These are phyloP conservation scores for Linderniella brevidens DNA, from an alignment of 257 asterid species.

Conservation along the genomic window DNA sequence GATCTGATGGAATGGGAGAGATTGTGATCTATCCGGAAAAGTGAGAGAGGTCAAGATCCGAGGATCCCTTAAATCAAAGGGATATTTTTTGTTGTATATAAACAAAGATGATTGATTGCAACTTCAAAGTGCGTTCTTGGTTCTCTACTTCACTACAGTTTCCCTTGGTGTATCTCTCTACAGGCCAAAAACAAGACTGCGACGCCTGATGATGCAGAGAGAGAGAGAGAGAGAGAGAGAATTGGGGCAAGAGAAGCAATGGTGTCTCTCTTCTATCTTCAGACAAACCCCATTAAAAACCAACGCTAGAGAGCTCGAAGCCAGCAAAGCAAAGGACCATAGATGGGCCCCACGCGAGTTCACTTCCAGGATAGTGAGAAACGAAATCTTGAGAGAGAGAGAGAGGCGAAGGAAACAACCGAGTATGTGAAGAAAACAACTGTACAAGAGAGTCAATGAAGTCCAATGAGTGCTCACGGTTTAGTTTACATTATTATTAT, in stretches of 20 bases:
- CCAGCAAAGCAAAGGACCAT: slow-evolving; percentile 72
- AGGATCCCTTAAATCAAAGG: slow-evolving; percentile 39
- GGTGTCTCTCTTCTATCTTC: slow-evolving; percentile 40
- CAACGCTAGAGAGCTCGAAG: slow-evolving; percentile 59
- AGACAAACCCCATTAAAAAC: slow-evolving; percentile 78
- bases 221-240: slow-evolving; percentile 8
- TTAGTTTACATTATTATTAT: too few species aligned
- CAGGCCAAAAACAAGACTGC: too few species aligned
- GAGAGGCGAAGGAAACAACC: slow-evolving; percentile 1
- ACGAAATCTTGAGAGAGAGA: slow-evolving; percentile 21
- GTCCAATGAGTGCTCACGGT: background rate
- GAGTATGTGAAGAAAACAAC: slow-evolving; percentile 2
- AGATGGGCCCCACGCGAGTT: slow-evolving; percentile 43
- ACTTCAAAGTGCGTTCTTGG: slow-evolving; percentile 8
- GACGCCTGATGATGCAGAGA: slow-evolving; percentile 1
- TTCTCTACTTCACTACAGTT: slow-evolving; percentile 12
- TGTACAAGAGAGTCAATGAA: slow-evolving; percentile 12
- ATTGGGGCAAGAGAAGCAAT: slow-evolving; percentile 23
- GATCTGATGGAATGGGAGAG: background rate
- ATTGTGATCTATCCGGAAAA: slow-evolving; percentile 44
- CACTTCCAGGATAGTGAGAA: slow-evolving; percentile 12
- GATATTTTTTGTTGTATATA: slow-evolving; percentile 1
- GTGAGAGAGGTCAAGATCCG: slow-evolving; percentile 43
- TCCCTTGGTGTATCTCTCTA: too few species aligned
- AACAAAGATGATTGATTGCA: slow-evolving; percentile 9